phyloP scores from a whole-genome alignment of 345 rosid species.

The Rhodomyrtus tomentosa region DNA sequence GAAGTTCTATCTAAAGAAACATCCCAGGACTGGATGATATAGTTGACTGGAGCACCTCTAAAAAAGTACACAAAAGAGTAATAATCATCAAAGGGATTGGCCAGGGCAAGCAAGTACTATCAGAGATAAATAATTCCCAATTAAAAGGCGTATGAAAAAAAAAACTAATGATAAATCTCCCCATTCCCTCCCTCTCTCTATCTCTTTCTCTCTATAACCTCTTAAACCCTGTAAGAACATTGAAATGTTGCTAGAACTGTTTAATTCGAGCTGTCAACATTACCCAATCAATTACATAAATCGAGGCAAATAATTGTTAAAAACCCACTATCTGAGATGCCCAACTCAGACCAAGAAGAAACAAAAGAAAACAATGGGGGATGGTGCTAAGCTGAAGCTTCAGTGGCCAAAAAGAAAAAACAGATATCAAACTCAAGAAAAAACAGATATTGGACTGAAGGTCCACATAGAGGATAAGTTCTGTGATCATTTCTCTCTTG shows the following conservation, averaged over 20 bases:
- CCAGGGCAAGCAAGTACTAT: neutral
- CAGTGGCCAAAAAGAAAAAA: neutral
- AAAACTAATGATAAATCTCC: neutral
- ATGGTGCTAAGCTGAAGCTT: neutral
- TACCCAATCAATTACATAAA: neutral
- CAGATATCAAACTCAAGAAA: neutral
- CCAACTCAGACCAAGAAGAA: neutral
- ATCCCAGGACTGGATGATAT: neutral
- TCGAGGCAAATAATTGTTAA: neutral
- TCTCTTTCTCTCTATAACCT: no score
- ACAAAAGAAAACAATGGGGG: neutral
- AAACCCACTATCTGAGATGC: neutral
- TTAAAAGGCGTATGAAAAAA: neutral
- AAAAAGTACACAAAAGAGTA: neutral
- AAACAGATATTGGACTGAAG: neutral
- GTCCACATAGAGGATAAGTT: neutral
- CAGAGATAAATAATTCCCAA: neutral
- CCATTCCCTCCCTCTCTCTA: no score
- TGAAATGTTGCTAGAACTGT: neutral
- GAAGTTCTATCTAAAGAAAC: neutral
- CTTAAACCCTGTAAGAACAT: neutral
- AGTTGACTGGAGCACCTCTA: neutral
- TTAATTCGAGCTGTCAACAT: neutral
- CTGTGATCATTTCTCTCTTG: neutral
- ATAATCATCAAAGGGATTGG: neutral